Base-by-base conservation (phyloP, 768 basidiomycete genomes). In the Tephrocybe rancida region DNA sequence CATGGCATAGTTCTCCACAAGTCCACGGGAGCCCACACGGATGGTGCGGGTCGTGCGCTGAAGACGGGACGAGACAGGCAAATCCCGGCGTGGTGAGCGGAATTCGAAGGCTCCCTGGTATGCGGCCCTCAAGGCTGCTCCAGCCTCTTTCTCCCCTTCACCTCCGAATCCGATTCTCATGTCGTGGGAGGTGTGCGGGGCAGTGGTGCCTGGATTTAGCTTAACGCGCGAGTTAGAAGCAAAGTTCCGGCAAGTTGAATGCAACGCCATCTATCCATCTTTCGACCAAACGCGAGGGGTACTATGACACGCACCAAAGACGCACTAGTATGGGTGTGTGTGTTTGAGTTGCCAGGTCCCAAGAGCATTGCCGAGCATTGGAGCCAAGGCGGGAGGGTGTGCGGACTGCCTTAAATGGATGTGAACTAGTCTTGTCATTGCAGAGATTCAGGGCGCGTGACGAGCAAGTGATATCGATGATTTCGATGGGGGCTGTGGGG, bases 101-200 rank as follows among this genome's bases (percentile, higher is more conserved):
- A 38, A 45, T 24, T 41, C 21, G 9, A n/a, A 10, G 16, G 6
- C 16, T 24, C 21, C 8, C 3, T 43, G 2, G 19, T 5, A 11
- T 24, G 3, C 42, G 2, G 22, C 25, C 25, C 42, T 25, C 42
- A 25, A 43, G 22, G 25, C 26, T 13, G 21, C 29, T 24, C 37
- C 16, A 38, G 26, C 37, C 25, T 16, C 25, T 43, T 1, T 22
- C 35, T 9, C 44, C 44, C 25, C n/a, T 41, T 26, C 6, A 5
- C 10, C 9, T 34, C 41, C 32, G 50, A 44, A 5, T 44, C 19
- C 27, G 19, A 13, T 39, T 52, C 44, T 52, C 51, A 52, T 52
- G 26, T 30, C 19, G 37, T 35, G 44, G 44, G 27, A 38, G 18
- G 16, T 21, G n/a, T 22, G 25, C 35, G 35, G 35, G 16, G 35